phyloP scores from a whole-genome alignment of 768 basidiomycete genomes.

The Leccinum olivaceopallidum region DNA sequence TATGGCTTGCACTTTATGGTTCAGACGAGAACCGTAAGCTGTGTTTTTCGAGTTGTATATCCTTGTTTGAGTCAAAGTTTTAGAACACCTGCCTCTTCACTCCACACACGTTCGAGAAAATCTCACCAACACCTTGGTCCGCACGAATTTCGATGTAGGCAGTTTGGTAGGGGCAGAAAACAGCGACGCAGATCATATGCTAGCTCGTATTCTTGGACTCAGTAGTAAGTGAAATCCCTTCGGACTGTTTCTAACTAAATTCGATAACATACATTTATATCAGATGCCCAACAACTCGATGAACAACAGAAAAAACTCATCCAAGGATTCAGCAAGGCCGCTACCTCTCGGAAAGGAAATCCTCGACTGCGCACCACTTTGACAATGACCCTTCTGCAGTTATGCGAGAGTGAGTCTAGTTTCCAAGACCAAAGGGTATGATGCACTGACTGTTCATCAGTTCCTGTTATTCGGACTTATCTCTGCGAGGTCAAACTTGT shows the following conservation, averaged over 20 bases:
- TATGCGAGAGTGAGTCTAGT: conserved; percentile 19
- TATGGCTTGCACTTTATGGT: conserved; percentile 16
- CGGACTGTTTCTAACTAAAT: not conserved
- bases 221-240: conserved; percentile 6
- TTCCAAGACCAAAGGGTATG: not conserved
- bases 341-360: not conserved
- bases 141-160: not conserved
- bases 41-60: not conserved
- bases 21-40: conserved; percentile 5
- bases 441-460: conserved; percentile 11
- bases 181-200: not conserved
- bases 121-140: conserved; percentile 16
- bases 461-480: not conserved
- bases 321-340: conserved; percentile 4
- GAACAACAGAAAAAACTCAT: conserved; percentile 12
- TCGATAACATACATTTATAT: not conserved
- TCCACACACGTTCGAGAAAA: conserved; percentile 16
- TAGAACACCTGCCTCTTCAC: conserved; percentile 12
- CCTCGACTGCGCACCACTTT: conserved; percentile 20
- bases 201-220: conserved; percentile 19
- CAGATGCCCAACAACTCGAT: conserved; percentile 9
- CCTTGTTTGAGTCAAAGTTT: not conserved
- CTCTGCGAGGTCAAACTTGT: conserved; percentile 10
- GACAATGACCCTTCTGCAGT: conserved; percentile 24
- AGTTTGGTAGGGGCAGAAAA: not conserved